Evolutionary conservation across 768 basidiomycete genomes (phyloP), one percentile per base, ranked within the genome.

Genomic region (Boletus subparvulus): DNA sequence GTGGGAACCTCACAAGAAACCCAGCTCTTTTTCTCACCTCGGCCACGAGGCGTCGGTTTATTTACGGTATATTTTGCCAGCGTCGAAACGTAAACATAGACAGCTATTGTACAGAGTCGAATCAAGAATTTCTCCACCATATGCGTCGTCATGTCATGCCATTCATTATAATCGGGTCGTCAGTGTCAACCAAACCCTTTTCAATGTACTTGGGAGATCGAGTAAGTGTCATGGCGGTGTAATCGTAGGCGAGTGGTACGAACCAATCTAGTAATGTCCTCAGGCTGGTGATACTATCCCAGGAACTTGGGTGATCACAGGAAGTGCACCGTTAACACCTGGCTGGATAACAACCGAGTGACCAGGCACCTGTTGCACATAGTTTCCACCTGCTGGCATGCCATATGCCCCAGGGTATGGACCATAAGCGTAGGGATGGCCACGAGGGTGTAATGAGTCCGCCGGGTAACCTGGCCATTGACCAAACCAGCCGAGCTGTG

Each of bases 401-500:
- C 55, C 58, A 52, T 70, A 62, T 35, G 56, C 6, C 0, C 52
- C 52, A 2, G 60, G 73, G 68, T 74, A 74, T 47, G 67, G 71
- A 41, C 76, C 77, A 63, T 77, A 74, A 44, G 59, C 39, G 35
- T 69, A 62, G 14, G 62, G 59, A 47, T 50, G 56, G 30, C 61
- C 61, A 1, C 70, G 69, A 41, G 59, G 66, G 43, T 62, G 58
- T 24, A 65, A 3, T 17, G 60, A 46, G 50, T 72, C 72, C 6
- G 55, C 62, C 45, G 71, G 71, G 65, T 83, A 86, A 39, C 85
- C 86, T 24, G 87, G 87, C 61, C 75, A 75, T 75, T 91, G 84
- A 46, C 83, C 83, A 64, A 86, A 91, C 90, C 90, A 91, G 2
- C 85, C 86, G 11, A 92, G 78, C 61, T 90, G 87, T 76, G 70